Evolutionary conservation across 1,139 yeast species (phyloP).

Genomic region (Pichia kudriavzevii): DNA sequence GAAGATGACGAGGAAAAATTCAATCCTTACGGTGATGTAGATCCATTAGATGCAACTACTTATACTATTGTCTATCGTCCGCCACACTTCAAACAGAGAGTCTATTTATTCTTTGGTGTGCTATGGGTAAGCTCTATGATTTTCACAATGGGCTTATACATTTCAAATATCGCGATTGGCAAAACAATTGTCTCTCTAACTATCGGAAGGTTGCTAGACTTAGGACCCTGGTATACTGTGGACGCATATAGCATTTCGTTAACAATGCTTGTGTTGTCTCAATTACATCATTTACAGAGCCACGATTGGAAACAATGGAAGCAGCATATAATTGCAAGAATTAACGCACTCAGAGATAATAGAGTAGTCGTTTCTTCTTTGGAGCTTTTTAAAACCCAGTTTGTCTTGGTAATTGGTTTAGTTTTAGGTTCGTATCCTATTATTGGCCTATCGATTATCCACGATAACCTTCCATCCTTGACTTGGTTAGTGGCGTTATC

Average conservation of each 20-base stretch:
- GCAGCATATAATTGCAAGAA: too few relatives aligned
- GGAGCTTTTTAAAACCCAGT: too few relatives aligned
- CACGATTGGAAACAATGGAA: too few relatives aligned
- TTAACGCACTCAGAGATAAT: too few relatives aligned
- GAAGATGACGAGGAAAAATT: slow-evolving; percentile 31
- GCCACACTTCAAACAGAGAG: slow-evolving; percentile 59
- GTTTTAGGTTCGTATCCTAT: too few relatives aligned
- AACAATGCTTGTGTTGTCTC: slow-evolving; percentile 12
- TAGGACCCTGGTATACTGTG: slow-evolving; percentile 3
- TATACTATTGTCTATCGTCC: slow-evolving; percentile 84
- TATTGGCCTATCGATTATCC: too few relatives aligned
- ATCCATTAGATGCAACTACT: slow-evolving; percentile 41
- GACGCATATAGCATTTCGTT: slow-evolving; percentile 6
- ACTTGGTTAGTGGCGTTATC: too few relatives aligned
- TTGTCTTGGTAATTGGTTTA: too few relatives aligned
- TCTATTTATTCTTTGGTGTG: slow-evolving; percentile 46
- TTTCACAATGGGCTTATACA: slow-evolving; percentile 32
- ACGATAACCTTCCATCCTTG: too few relatives aligned
- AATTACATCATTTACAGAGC: slow-evolving; percentile 1
- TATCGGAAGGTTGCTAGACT: slow-evolving; percentile 2
- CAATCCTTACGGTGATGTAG: slow-evolving; percentile 50
- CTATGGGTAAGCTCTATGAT: slow-evolving; percentile 68
- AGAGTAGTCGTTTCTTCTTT: too few relatives aligned
- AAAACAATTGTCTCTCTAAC: slow-evolving; percentile 9
- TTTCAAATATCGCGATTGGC: slow-evolving; percentile 9